These are phyloP conservation scores for Trichoderma guizhouense DNA, from an alignment of 2,329 filamentous ascomycete genomes.

Conservation along the genomic window DNA sequence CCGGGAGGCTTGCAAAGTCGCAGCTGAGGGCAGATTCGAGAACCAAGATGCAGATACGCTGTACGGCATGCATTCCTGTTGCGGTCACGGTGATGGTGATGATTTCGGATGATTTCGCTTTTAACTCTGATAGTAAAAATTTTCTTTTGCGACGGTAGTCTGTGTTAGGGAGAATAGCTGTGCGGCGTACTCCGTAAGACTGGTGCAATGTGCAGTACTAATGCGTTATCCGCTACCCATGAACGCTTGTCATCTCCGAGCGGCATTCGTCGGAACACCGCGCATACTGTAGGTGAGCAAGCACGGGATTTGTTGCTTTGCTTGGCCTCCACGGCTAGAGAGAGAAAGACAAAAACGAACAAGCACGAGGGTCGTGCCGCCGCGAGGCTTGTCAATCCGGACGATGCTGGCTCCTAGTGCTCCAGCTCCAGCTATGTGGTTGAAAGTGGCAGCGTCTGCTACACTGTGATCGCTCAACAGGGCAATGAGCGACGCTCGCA, in stretches of 20 bases:
- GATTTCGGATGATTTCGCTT: background rate
- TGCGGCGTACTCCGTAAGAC: background rate
- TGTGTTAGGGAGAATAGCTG: background rate
- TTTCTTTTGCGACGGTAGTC: background rate
- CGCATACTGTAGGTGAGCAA: background rate
- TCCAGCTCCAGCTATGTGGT: background rate
- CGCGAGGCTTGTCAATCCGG: background rate
- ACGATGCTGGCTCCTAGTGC: background rate
- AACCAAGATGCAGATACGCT: background rate
- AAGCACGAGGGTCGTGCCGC: background rate
- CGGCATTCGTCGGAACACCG: background rate
- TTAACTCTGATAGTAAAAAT: background rate
- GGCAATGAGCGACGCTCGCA: slow-evolving; percentile 16
- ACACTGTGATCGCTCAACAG: background rate
- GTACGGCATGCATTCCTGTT: background rate
- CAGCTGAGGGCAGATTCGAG: slow-evolving; percentile 1
- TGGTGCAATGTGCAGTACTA: background rate
- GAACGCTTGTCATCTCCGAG: slow-evolving; percentile 4
- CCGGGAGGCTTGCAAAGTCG: slow-evolving; percentile 1
- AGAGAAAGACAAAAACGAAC: background rate
- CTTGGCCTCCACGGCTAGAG: background rate
- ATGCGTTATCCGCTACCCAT: background rate
- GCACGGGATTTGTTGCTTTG: background rate
- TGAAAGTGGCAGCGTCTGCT: background rate
- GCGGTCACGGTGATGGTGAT: background rate